phyloP scores from a whole-genome alignment of 441 rosid species.

The Euphorbia corollata region DNA sequence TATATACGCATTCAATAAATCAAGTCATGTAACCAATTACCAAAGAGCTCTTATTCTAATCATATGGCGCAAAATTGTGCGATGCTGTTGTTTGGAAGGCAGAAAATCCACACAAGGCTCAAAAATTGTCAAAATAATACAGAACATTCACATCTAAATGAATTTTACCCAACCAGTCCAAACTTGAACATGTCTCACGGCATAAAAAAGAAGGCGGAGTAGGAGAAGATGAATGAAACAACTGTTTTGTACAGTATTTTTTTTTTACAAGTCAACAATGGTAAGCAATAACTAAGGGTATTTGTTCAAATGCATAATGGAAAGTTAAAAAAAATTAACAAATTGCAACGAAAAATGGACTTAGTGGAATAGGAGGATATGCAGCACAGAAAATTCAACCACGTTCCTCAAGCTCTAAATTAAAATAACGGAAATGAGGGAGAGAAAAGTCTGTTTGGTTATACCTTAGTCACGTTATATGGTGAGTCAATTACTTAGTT shows the following conservation, averaged over 20 bases:
- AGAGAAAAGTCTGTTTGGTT: conserved; percentile 7
- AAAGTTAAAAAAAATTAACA: conserved; percentile 34
- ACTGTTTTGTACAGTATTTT: conserved; percentile 8
- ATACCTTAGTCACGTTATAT: conserved; percentile 17
- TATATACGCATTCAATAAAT: background rate
- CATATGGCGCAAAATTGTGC: background rate
- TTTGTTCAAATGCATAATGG: conserved; percentile 19
- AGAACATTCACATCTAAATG: conserved; percentile 11
- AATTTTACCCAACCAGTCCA: conserved; percentile 10
- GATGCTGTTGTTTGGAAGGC: background rate
- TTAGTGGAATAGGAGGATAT: conserved; percentile 27
- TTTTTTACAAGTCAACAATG: conserved; percentile 29
- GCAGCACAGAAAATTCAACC: conserved; percentile 25
- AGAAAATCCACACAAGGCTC: background rate
- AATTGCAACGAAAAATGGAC: conserved; percentile 35
- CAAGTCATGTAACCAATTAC: background rate
- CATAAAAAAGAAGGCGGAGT: background rate
- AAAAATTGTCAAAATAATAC: background rate
- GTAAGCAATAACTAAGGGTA: conserved; percentile 15
- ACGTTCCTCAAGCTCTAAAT: conserved; percentile 20
- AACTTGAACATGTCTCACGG: background rate
- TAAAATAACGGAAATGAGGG: conserved; percentile 10
- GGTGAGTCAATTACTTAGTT: conserved; percentile 46
- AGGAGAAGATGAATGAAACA: background rate
- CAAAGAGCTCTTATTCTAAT: background rate